A percentile compares a stretch with the other conserved stretches of the same genome.
phyloP scores from a whole-genome alignment of 2,329 filamentous ascomycete species.

The Fusarium keratoplasticum region DNA sequence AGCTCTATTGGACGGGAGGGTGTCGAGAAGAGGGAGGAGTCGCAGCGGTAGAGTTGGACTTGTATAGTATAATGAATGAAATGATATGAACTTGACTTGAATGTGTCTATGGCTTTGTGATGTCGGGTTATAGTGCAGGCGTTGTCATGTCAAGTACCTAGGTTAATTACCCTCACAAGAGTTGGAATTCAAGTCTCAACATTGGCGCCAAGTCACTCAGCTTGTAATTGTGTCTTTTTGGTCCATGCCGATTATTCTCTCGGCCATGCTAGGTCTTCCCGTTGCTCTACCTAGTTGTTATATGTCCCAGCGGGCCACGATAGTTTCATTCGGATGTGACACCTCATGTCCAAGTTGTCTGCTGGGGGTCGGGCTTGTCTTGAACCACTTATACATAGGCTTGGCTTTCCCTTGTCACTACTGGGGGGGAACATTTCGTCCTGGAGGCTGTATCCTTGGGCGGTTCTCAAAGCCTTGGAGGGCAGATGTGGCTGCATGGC shows the following conservation, averaged over 20 bases:
- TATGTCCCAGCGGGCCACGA: no score
- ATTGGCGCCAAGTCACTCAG: neutral
- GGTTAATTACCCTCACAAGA: neutral
- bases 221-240: neutral
- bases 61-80: neutral
- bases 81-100: neutral
- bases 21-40: conserved; percentile 24
- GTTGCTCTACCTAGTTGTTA: neutral
- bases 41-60: conserved; percentile 11
- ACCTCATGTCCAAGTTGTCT: neutral
- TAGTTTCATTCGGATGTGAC: neutral
- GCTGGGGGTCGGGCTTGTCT: neutral
- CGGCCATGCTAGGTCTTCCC: neutral
- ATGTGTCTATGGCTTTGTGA: neutral
- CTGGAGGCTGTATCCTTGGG: neutral
- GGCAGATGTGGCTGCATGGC: neutral
- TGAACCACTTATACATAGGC: no score
- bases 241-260: neutral
- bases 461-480: neutral
- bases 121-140: neutral
- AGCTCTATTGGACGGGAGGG: conserved; percentile 73
- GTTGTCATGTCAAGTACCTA: neutral
- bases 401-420: neutral
- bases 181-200: neutral
- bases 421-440: neutral